Conservation (phyloP, 805 yeast genomes). For the Ascoidea rubescens region DNA sequence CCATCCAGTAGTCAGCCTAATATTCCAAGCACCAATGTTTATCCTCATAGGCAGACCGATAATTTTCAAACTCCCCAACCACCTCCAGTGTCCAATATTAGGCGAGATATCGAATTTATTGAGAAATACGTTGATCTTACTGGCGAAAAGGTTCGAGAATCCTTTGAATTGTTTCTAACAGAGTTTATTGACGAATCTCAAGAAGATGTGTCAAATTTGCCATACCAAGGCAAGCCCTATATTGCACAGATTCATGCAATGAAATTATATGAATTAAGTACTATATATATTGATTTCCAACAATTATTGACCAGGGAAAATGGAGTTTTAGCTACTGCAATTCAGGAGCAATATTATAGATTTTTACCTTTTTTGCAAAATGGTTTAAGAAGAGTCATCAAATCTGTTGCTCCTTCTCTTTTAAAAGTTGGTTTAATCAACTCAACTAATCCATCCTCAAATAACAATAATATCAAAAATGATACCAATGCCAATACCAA, state of each 20-base stretch:
- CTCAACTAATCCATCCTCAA: not conserved
- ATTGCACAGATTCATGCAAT: slow-evolving; percentile 70
- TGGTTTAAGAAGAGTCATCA: slow-evolving; percentile 63
- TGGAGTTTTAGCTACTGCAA: slow-evolving; percentile 81
- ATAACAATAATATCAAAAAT: slow-evolving; percentile 7
- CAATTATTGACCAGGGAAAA: slow-evolving; percentile 66
- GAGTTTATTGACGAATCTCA: slow-evolving; percentile 35
- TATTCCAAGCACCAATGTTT: no score
- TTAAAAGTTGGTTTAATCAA: slow-evolving; percentile 30
- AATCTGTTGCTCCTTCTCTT: slow-evolving; percentile 61
- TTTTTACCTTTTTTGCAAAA: slow-evolving; percentile 73
- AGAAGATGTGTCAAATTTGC: slow-evolving; percentile 20
- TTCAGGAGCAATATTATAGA: slow-evolving; percentile 83
- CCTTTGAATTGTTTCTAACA: slow-evolving; percentile 74
- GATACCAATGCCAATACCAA: slow-evolving; percentile 7
- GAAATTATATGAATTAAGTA: slow-evolving; percentile 59
- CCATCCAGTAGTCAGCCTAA: no score
- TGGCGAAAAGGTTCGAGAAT: slow-evolving; percentile 86
- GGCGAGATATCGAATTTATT: slow-evolving; percentile 52
- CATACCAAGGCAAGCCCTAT: slow-evolving; percentile 46
- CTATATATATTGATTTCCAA: slow-evolving; percentile 74
- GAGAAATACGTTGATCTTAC: slow-evolving; percentile 84
- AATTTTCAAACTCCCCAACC: no score
- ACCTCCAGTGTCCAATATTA: slow-evolving; percentile 8
- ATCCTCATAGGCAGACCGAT: no score